A percentile compares a stretch with the other conserved stretches of the same genome.
These are phyloP conservation scores for Ogataea wickerhamii DNA, from an alignment of 805 yeast species.

Conservation along the genomic window DNA sequence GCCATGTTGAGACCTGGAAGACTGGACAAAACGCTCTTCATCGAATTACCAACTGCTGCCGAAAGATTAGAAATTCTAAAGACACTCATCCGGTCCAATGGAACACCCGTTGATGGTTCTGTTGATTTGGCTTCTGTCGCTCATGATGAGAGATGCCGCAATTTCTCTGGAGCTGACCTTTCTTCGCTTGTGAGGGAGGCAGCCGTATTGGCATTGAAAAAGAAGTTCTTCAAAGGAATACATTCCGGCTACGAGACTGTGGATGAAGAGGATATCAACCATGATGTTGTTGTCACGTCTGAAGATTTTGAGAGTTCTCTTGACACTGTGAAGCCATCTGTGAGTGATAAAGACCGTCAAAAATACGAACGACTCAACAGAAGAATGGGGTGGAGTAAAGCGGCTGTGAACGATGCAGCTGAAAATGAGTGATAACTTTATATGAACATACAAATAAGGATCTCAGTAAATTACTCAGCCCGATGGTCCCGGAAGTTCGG, in stretches of 20 bases:
- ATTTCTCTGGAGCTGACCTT: conserved; percentile 94
- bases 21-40: conserved; percentile 86
- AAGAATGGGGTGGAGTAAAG: conserved; percentile 67
- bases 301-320: conserved; percentile 73
- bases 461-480: background rate
- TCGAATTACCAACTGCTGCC: conserved; percentile 75
- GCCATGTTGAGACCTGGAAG: conserved; percentile 98
- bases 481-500: conserved; percentile 39
- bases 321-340: conserved; percentile 79
- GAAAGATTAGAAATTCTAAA: conserved; percentile 81
- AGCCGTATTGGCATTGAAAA: conserved; percentile 82
- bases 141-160: conserved; percentile 73
- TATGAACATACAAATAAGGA: background rate
- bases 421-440: background rate
- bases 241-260: conserved; percentile 43
- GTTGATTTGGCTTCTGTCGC: conserved; percentile 66
- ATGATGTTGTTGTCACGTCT: conserved; percentile 48
- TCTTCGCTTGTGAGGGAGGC: conserved; percentile 92
- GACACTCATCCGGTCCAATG: conserved; percentile 67
- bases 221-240: conserved; percentile 56
- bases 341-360: conserved; percentile 75
- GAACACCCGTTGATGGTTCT: conserved; percentile 64
- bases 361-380: conserved; percentile 74
- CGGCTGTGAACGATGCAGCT: conserved; percentile 16
- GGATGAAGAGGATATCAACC: conserved; percentile 15